Percentiles rank a stretch among this genome's conserved stretches.
phyloP scores from a whole-genome alignment of 1,139 yeast genomes.

The Zygosaccharomyces sapae region DNA sequence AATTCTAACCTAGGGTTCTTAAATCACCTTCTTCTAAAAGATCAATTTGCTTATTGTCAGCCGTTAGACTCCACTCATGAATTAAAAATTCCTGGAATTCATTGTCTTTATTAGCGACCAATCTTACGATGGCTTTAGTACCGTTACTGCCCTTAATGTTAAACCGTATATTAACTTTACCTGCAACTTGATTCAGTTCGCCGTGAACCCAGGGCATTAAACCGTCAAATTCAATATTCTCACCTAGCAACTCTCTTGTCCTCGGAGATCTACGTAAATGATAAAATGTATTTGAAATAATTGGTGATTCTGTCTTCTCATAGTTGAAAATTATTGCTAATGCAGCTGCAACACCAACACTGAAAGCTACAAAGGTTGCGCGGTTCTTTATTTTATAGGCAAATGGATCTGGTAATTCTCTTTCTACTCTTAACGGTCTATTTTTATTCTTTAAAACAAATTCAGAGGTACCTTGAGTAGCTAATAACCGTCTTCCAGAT shows the following conservation, averaged over 20 bases:
- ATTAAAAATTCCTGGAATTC: conserved; percentile 56
- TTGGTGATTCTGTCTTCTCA: conserved; percentile 85
- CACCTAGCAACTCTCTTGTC: conserved; percentile 67
- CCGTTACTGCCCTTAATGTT: conserved; percentile 60
- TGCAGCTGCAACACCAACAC: conserved; percentile 59
- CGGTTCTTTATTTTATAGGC: conserved; percentile 46
- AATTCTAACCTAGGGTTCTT: too few relatives aligned
- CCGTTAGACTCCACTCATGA: conserved; percentile 54
- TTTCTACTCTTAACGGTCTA: conserved; percentile 54
- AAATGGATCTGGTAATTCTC: conserved; percentile 74
- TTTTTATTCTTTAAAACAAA: conserved; percentile 25
- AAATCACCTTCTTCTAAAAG: conserved; percentile 45
- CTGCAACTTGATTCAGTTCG: conserved; percentile 74
- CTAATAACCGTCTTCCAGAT: conserved; percentile 9
- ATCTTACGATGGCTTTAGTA: conserved; percentile 46
- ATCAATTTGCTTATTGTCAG: conserved; percentile 45
- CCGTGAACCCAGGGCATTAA: conserved; percentile 91
- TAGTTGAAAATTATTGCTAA: conserved; percentile 78
- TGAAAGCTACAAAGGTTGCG: conserved; percentile 55
- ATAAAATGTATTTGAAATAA: conserved; percentile 81
- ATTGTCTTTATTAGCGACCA: conserved; percentile 58
- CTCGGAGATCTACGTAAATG: conserved; percentile 72
- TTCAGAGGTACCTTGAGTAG: conserved; percentile 15
- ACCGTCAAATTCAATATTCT: conserved; percentile 63
- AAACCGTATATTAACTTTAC: conserved; percentile 70